Evolutionary conservation across 2,329 filamentous ascomycete species (phyloP).

Genomic region (Acephala macrosclerotiorum): DNA sequence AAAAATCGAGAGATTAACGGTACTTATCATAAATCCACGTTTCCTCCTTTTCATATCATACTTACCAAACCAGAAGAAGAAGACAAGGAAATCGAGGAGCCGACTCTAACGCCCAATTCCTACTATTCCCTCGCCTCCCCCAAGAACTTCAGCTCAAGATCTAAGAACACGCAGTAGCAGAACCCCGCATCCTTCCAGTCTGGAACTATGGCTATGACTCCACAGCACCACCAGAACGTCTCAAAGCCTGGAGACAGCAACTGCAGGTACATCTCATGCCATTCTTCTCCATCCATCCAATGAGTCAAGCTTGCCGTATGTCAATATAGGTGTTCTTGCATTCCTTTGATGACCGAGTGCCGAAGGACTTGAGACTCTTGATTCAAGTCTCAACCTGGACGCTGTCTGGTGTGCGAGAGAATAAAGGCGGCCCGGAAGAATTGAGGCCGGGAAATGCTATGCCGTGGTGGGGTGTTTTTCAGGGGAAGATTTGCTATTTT

Average conservation of each 20-base stretch:
- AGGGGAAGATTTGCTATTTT: background rate
- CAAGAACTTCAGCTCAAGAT: conserved; percentile 5
- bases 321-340: background rate
- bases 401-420: background rate
- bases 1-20: background rate
- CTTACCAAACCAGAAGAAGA: no score
- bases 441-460: no score
- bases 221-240: background rate
- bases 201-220: background rate
- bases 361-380: background rate
- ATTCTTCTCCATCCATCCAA: background rate
- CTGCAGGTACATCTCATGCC: background rate
- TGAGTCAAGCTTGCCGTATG: background rate
- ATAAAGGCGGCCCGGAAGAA: no score
- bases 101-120: no score
- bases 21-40: background rate
- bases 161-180: background rate
- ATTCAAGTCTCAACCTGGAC: background rate
- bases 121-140: background rate
- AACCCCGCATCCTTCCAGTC: background rate
- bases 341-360: background rate
- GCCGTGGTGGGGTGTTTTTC: no score
- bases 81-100: no score
- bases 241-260: background rate
- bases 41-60: no score